A percentile compares a stretch with the other conserved stretches of the same genome.
Evolutionary conservation across 2,329 filamentous ascomycete species (phyloP).

Genomic region (Emericellopsis cladophorae): DNA sequence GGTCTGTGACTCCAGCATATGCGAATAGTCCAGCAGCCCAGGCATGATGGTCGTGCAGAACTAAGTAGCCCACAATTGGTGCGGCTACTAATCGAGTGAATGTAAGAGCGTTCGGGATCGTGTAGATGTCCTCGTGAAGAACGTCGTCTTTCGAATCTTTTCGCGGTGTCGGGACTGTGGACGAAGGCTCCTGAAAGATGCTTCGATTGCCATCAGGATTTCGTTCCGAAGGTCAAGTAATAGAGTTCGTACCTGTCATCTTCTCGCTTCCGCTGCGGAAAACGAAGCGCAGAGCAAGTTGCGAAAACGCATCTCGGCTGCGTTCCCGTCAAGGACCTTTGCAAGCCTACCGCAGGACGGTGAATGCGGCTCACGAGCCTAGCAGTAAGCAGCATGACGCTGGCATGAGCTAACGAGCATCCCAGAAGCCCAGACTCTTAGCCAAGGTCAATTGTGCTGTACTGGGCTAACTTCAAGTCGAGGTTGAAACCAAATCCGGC

Average conservation of each 20-base stretch:
- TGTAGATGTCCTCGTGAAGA: conserved; percentile 85
- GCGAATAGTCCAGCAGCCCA: conserved; percentile 77
- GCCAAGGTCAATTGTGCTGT: too few relatives aligned
- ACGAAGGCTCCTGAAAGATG: background rate
- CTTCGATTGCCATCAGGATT: background rate
- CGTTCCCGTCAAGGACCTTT: background rate
- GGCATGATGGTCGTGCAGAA: conserved; percentile 69
- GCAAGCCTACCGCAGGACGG: background rate
- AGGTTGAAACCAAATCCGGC: too few relatives aligned
- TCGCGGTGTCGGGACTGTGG: background rate
- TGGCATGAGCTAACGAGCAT: background rate
- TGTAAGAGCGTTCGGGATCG: conserved; percentile 86
- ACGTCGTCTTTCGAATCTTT: conserved; percentile 1
- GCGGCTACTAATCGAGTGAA: conserved; percentile 73
- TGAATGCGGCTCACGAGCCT: conserved; percentile 1
- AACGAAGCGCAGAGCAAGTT: background rate
- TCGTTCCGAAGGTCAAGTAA: background rate
- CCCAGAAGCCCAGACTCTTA: background rate
- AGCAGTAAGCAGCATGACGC: conserved; percentile 3
- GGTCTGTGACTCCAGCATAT: conserved; percentile 83
- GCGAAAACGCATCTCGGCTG: conserved; percentile 2
- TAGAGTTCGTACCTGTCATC: background rate
- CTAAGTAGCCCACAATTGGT: conserved; percentile 76
- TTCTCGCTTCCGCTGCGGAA: background rate
- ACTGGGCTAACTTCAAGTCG: too few relatives aligned